Base-by-base conservation (phyloP, 2,329 filamentous ascomycete genomes). In the Penicillium sclerotigenum region DNA sequence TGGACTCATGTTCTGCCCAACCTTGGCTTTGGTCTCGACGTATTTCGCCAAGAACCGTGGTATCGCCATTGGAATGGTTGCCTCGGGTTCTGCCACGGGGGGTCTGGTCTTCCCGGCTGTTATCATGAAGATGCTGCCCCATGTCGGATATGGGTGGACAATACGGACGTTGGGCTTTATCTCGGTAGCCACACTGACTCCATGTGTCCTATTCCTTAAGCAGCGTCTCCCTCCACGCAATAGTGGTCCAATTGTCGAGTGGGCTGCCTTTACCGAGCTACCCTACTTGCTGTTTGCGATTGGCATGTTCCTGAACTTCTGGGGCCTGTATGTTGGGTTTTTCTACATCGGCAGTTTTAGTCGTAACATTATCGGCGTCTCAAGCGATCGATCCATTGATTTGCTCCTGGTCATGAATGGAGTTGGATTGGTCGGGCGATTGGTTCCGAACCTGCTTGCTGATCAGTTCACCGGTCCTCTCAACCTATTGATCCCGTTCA, bases 401-500 rank as follows among this genome's bases (percentile, higher is more conserved):
- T 69, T 89, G 8, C 74, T 90, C 13, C 77, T 89, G 26, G 75
- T 89, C 4, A 75, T 88, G 65, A 90, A 89, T 70, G 85, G 82
- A 20, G 77, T 85, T 11, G 84, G 86, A 1, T 54, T 83, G 14
- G 55, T 82, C 2, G 84, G 85, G 10, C 81, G 87, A 0, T 56
- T 87, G 11, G 60, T 84, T 0, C 85, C 85, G 0, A 84, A 81
- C 66, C 75, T 79, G 59, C 61, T 86, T 1, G 85, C 86, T 3
- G 85, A 89, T 65, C 70, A 71, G 31, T 79, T 71, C 56, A 70
- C 78, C 18, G 87, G 87, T 0, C 77, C 82, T 0, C 68, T 90
- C 56, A 90, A 87, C 65, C 73, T 85, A 36, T 77, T 87, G 57
- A 77, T 84, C 28, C 79, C 86, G 0, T 74, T 76, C 40, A 71